Evolutionary conservation across 805 yeast genomes (phyloP).

Genomic region (Ogataea naganishii): DNA sequence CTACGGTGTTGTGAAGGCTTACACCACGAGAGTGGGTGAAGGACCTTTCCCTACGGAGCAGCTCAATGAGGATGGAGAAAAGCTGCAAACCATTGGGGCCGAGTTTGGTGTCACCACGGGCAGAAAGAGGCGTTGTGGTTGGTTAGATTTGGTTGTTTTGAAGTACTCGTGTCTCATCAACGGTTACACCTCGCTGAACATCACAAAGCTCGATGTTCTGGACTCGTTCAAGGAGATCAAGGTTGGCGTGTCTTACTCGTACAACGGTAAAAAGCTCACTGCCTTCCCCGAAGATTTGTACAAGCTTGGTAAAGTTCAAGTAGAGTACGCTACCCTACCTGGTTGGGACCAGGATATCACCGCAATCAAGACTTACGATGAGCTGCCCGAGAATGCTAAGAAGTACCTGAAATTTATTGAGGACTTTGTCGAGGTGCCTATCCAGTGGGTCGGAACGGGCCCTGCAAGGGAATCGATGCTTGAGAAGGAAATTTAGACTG

Average conservation of each 20-base stretch:
- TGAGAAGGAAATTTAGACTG: conserved; percentile 29
- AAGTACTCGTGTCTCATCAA: conserved; percentile 86
- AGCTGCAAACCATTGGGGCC: conserved; percentile 84
- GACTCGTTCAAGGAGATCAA: conserved; percentile 84
- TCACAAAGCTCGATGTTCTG: conserved; percentile 92
- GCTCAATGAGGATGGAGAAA: conserved; percentile 77
- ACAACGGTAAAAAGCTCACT: conserved; percentile 65
- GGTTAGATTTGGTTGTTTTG: conserved; percentile 94
- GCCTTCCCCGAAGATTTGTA: conserved; percentile 91
- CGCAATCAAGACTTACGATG: conserved; percentile 54
- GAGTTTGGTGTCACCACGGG: conserved; percentile 98
- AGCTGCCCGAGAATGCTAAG: conserved; percentile 83
- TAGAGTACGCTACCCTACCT: conserved; percentile 82
- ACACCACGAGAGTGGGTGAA: conserved; percentile 97
- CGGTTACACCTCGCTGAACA: conserved; percentile 90
- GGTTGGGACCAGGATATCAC: conserved; percentile 93
- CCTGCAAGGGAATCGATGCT: conserved; percentile 95
- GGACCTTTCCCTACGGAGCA: conserved; percentile 99
- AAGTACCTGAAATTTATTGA: conserved; percentile 80
- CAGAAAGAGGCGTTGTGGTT: conserved; percentile 97
- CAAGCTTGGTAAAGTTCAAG: conserved; percentile 81
- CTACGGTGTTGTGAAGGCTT: conserved; percentile 96
- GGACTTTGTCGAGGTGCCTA: conserved; percentile 72
- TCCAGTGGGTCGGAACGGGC: conserved; percentile 98
- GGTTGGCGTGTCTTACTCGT: conserved; percentile 77